Conservation (phyloP, 805 yeast genomes). For the Wickerhamiella sorbophila region DNA sequence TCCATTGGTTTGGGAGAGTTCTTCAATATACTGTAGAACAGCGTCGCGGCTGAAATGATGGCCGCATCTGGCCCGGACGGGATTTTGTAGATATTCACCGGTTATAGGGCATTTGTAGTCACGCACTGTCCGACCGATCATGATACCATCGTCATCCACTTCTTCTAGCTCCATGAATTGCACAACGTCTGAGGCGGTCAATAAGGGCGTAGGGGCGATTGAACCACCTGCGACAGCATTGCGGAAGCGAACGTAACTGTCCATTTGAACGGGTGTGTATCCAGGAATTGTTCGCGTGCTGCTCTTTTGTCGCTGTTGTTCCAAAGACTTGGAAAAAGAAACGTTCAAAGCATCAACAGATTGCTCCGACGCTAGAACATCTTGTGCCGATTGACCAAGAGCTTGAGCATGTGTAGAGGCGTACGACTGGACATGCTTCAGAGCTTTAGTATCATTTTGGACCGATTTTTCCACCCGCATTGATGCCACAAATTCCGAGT, state of each 20-base stretch:
- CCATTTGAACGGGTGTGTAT: neutral
- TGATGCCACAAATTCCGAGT: neutral
- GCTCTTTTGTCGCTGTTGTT: neutral
- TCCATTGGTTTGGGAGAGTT: too few species aligned
- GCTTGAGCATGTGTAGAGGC: neutral
- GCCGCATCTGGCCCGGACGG: constrained; percentile 12
- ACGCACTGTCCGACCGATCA: constrained; percentile 4
- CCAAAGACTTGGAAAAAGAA: too few species aligned
- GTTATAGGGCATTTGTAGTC: constrained; percentile 10
- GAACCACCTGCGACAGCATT: neutral
- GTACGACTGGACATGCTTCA: neutral
- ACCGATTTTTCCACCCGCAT: neutral
- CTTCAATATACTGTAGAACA: neutral
- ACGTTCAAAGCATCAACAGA: too few species aligned
- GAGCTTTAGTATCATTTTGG: neutral
- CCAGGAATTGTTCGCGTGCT: neutral
- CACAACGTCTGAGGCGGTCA: neutral
- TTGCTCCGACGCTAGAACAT: neutral
- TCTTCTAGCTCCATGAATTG: neutral
- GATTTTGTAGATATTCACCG: constrained; percentile 7
- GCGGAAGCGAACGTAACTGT: neutral
- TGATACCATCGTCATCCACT: constrained; percentile 7
- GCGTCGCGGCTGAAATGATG: constrained; percentile 10
- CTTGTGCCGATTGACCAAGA: neutral
- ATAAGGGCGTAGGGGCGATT: neutral